Conservation (phyloP, 2,329 filamentous ascomycete species). For the Ceratocystis cacaofunesta region DNA sequence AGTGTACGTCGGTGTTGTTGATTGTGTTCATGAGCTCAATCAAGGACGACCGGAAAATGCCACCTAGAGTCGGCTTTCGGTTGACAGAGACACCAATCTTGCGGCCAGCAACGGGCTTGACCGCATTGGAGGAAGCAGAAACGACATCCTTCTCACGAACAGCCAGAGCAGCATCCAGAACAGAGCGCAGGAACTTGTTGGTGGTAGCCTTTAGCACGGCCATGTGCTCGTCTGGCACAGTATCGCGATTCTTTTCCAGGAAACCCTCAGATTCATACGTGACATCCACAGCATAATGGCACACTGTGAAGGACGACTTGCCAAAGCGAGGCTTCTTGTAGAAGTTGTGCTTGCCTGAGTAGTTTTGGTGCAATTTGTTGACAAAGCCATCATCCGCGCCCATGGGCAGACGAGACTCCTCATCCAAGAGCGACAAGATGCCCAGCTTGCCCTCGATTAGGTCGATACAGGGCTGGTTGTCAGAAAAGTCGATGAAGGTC, state of each 20-base stretch:
- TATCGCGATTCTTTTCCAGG: constrained; percentile 98
- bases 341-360: constrained; percentile 81
- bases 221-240: constrained; percentile 95
- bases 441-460: constrained; percentile 94
- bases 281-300: constrained; percentile 94
- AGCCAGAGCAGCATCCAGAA: constrained; percentile 69
- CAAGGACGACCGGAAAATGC: constrained; percentile 95
- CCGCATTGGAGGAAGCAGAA: constrained; percentile 49
- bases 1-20: constrained; percentile 95
- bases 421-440: constrained; percentile 79
- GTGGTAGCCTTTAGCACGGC: constrained; percentile 72
- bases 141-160: constrained; percentile 80
- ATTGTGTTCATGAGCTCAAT: constrained; percentile 98
- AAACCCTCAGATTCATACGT: constrained; percentile 98
- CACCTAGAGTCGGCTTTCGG: constrained; percentile 89
- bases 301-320: constrained; percentile 94
- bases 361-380: constrained; percentile 90
- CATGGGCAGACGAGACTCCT: constrained; percentile 93
- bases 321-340: constrained; percentile 98
- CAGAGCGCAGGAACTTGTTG: constrained; percentile 71
- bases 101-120: constrained; percentile 65
- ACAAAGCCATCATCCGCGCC: constrained; percentile 95
- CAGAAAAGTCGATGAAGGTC: constrained; percentile 98
- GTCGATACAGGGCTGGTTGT: constrained; percentile 98
- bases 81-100: constrained; percentile 86